phyloP scores from a whole-genome alignment of 176 grass and related monocot genomes.

The Bonia amplexicaulis region DNA sequence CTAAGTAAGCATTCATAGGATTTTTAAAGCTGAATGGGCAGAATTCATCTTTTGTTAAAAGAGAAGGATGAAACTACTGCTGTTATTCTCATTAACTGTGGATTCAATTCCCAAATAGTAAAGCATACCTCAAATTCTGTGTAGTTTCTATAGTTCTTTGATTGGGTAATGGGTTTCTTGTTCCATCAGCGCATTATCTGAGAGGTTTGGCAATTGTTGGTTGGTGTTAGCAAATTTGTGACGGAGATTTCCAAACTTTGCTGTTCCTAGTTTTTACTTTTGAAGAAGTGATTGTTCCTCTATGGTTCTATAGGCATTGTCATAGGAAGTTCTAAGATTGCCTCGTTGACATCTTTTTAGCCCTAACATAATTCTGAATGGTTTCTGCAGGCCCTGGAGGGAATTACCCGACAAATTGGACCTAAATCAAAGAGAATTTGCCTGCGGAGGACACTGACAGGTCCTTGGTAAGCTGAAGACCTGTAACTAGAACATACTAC shows the following conservation, averaged over 20 bases:
- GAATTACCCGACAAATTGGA: slow-evolving; percentile 33
- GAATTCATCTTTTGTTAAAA: neutral
- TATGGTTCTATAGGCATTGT: neutral
- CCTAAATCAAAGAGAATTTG: slow-evolving; percentile 60
- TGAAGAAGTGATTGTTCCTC: neutral
- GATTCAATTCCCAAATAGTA: no score
- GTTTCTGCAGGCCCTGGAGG: slow-evolving; percentile 43
- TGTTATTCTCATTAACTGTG: no score
- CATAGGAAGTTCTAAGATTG: neutral
- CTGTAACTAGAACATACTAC: neutral
- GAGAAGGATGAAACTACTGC: neutral
- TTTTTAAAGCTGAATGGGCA: neutral
- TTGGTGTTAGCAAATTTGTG: neutral
- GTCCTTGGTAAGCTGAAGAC: slow-evolving; percentile 56
- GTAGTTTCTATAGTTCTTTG: no score
- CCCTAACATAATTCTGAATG: slow-evolving; percentile 1
- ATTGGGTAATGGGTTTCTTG: no score
- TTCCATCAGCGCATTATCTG: neutral
- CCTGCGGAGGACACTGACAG: slow-evolving; percentile 67
- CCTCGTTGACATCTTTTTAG: neutral
- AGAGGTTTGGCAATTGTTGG: neutral
- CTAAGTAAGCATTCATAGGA: neutral
- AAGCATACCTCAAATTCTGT: no score
- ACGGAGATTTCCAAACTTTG: neutral
- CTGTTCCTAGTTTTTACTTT: neutral